Percentiles rank a stretch among this genome's conserved stretches.
Evolutionary conservation across 805 yeast species (phyloP).

Genomic region (baker's yeast (Saccharomyces cerevisiae)): DNA sequence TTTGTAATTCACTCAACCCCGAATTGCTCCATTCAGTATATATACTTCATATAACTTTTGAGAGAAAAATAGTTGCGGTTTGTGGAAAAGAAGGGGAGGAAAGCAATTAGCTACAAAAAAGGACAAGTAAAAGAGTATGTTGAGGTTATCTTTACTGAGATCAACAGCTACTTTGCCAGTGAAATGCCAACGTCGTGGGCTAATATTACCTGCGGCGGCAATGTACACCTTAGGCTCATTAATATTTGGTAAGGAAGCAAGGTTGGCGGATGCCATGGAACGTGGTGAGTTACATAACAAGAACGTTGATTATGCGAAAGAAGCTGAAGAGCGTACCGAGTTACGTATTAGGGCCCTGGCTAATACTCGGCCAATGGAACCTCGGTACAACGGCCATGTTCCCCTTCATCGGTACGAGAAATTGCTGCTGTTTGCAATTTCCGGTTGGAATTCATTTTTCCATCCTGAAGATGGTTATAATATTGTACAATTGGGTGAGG

Average conservation of each 20-base stretch:
- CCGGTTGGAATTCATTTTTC: conserved; percentile 68
- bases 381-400: conserved; percentile 68
- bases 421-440: conserved; percentile 52
- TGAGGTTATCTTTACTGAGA: neutral
- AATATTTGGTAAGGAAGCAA: conserved; percentile 36
- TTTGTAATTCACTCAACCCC: neutral
- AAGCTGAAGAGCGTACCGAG: conserved; percentile 28
- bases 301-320: conserved; percentile 31
- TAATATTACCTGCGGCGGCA: conserved; percentile 8
- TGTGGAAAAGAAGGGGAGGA: neutral
- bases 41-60: neutral
- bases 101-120: neutral
- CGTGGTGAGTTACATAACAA: conserved; percentile 25
- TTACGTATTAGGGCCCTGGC: conserved; percentile 16
- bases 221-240: conserved; percentile 16
- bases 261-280: conserved; percentile 53
- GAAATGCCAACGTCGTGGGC: conserved; percentile 8
- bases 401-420: conserved; percentile 63
- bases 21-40: neutral
- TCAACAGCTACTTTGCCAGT: conserved; percentile 1
- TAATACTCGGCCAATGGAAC: conserved; percentile 24
- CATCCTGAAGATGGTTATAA: conserved; percentile 72
- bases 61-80: conserved; percentile 2
- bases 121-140: neutral
- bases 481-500: conserved; percentile 81